Evolutionary conservation across 768 basidiomycete genomes (phyloP).

Genomic region (Podaxis carcinomalis): DNA sequence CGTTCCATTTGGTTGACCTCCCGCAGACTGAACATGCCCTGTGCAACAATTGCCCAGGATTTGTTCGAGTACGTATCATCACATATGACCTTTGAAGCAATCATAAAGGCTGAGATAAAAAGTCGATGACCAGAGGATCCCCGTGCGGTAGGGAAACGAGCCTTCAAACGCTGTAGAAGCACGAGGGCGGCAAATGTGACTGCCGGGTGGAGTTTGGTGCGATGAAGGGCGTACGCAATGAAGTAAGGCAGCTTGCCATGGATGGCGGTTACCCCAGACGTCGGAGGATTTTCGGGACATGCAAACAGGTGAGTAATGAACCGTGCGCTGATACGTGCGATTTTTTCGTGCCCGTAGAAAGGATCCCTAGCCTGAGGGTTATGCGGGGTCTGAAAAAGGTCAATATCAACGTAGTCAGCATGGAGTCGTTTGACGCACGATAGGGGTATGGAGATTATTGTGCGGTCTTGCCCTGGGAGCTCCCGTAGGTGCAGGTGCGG

Average conservation of each 20-base stretch:
- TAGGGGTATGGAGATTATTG: conserved; percentile 6
- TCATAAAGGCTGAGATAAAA: conserved; percentile 93
- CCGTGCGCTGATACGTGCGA: conserved; percentile 64
- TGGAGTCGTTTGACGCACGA: conserved; percentile 4
- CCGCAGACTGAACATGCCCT: conserved; percentile 78
- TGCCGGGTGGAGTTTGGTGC: conserved; percentile 67
- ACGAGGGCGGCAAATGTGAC: conserved; percentile 68
- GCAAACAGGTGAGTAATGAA: conserved; percentile 86
- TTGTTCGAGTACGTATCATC: conserved; percentile 95
- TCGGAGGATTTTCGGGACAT: conserved; percentile 78
- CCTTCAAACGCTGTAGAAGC: conserved; percentile 79
- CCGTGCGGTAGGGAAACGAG: conserved; percentile 86
- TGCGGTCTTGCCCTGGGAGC: conserved; percentile 10
- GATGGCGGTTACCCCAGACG: conserved; percentile 37
- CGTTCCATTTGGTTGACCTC: conserved; percentile 98
- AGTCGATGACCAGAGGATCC: conserved; percentile 88
- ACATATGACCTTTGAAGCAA: conserved; percentile 87
- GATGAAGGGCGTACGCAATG: conserved; percentile 84
- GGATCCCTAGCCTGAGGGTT: conserved; percentile 39
- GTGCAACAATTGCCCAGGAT: conserved; percentile 87
- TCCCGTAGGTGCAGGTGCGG: conserved; percentile 2
- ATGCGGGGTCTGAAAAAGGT: conserved; percentile 20
- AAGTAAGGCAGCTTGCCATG: conserved; percentile 69
- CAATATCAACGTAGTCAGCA: conserved; percentile 9
- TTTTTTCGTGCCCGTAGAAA: conserved; percentile 73